Evolutionary conservation across 805 yeast genomes (phyloP).

Genomic region (Wickerhamiella bombiphila): DNA sequence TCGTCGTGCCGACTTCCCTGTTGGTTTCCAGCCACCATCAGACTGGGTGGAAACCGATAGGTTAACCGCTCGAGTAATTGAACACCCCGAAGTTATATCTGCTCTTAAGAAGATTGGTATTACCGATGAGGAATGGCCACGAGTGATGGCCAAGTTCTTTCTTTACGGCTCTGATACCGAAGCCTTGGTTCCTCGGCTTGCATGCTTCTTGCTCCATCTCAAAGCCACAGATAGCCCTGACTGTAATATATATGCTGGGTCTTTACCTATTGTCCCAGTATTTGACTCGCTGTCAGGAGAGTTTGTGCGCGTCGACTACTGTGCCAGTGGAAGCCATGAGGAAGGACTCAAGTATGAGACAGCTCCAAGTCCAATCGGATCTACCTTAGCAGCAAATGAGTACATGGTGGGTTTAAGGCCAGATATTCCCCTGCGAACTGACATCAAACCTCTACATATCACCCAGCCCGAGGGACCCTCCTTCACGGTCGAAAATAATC

Average conservation of each 20-base stretch:
- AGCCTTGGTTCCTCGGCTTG: slow-evolving; percentile 23
- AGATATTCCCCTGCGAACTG: slow-evolving; percentile 40
- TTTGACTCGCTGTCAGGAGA: slow-evolving; percentile 45
- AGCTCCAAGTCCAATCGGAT: slow-evolving; percentile 44
- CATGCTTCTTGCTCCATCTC: slow-evolving; percentile 63
- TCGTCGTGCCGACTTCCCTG: slow-evolving; percentile 38
- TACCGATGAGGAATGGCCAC: slow-evolving; percentile 9
- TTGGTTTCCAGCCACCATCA: slow-evolving; percentile 55
- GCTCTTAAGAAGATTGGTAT: slow-evolving; percentile 74
- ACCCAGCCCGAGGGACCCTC: slow-evolving; percentile 79
- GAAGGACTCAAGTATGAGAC: slow-evolving; percentile 33
- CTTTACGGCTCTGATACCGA: slow-evolving; percentile 69
- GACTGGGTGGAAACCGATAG: slow-evolving; percentile 33
- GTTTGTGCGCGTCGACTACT: slow-evolving; percentile 54
- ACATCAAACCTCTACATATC: slow-evolving; percentile 56
- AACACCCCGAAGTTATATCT: slow-evolving; percentile 81
- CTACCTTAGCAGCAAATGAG: slow-evolving; percentile 45
- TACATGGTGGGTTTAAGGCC: slow-evolving; percentile 54
- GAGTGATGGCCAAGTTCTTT: slow-evolving; percentile 31
- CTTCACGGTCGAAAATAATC: slow-evolving; percentile 42
- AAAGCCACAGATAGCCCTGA: slow-evolving; percentile 40
- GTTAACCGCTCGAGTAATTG: slow-evolving; percentile 15
- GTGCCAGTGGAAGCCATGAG: slow-evolving; percentile 53
- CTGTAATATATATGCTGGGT: slow-evolving; percentile 48
- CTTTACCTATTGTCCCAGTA: slow-evolving; percentile 59